Evolutionary conservation across 352 stramenopile species (phyloP), one percentile per base, ranked within the genome.

Genomic region (Thraustochytrium aureum): DNA sequence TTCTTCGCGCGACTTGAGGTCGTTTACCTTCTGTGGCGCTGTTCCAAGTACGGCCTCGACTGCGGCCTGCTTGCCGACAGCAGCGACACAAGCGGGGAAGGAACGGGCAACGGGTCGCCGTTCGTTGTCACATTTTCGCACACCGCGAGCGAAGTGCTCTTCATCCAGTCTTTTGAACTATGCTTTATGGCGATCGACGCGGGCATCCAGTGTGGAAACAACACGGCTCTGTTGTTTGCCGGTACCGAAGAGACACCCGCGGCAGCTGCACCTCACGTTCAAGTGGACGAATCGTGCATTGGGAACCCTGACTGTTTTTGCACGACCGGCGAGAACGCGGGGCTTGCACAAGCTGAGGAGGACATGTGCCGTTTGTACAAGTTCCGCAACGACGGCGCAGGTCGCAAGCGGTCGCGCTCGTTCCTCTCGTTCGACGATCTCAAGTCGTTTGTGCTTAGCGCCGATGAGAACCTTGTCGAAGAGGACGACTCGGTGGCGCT

Each of bases 1-100:
- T 90, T 97, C 83, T 89, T 93, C n/a, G 89, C 93, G 52, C 85
- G 94, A 26, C 89, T 97, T 30, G 87, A 88, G 32, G 88, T 88
- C 3, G 88, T 98, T 2, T 98, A 94, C 83, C 89, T 93, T 38
- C 87, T 98, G 22, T 99, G 93, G 93, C 93, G 94, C 82, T 99
- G 94, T 73, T 96, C 91, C 2, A 85, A 86, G 3, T 42, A 84
- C 0, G 84, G 87, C 2, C 22, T 32, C 7, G 42, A 14, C 12
- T 79, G 69, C 56, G 69, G 26, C 26, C 17, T 32, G 12, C 50
- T 74, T 14, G 33, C 30, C 2, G n/a, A n/a, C n/a, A 38, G 38
- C 2, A 39, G 22, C 7, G 69, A 12, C 5, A n/a, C n/a, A n/a
- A n/a, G n/a, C n/a, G n/a, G n/a, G n/a, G n/a, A n/a, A n/a, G n/a